Evolutionary conservation across 2,329 filamentous ascomycete genomes (phyloP).

Genomic region (Fusarium sterilihyphosum): DNA sequence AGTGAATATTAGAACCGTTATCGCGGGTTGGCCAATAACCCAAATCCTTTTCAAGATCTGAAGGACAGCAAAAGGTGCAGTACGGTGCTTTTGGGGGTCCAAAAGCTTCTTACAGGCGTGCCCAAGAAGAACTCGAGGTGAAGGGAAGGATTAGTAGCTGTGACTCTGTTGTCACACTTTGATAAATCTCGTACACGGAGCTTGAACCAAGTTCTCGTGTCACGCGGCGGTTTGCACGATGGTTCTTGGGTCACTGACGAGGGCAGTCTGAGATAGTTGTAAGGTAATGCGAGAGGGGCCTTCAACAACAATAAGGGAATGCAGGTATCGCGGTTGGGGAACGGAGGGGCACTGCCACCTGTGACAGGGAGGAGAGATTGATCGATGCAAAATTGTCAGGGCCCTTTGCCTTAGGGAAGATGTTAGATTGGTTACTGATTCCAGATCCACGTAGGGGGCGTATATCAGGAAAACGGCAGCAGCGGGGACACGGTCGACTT

Average conservation of each 20-base stretch:
- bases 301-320: slow-evolving; percentile 27
- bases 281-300: slow-evolving; percentile 30
- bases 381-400: slow-evolving; percentile 34
- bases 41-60: slow-evolving; percentile 27
- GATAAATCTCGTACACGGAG: slow-evolving; percentile 32
- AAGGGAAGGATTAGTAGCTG: slow-evolving; percentile 3
- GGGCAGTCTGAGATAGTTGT: slow-evolving; percentile 33
- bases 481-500: slow-evolving; percentile 26
- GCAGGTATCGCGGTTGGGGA: slow-evolving; percentile 37
- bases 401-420: slow-evolving; percentile 33
- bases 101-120: neutral
- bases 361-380: slow-evolving; percentile 36
- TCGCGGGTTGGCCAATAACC: slow-evolving; percentile 20
- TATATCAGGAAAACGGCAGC: slow-evolving; percentile 28
- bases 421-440: slow-evolving; percentile 29
- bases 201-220: slow-evolving; percentile 24
- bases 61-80: slow-evolving; percentile 28
- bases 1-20: slow-evolving; percentile 24
- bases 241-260: slow-evolving; percentile 28
- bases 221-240: slow-evolving; percentile 36
- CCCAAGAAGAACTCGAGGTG: neutral
- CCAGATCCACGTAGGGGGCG: slow-evolving; percentile 34
- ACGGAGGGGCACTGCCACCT: slow-evolving; percentile 32
- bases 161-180: slow-evolving; percentile 13
- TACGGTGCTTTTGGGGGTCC: neutral